These are phyloP conservation scores for Capsicum rhomboideum DNA, from an alignment of 257 asterid species.

Conservation along the genomic window DNA sequence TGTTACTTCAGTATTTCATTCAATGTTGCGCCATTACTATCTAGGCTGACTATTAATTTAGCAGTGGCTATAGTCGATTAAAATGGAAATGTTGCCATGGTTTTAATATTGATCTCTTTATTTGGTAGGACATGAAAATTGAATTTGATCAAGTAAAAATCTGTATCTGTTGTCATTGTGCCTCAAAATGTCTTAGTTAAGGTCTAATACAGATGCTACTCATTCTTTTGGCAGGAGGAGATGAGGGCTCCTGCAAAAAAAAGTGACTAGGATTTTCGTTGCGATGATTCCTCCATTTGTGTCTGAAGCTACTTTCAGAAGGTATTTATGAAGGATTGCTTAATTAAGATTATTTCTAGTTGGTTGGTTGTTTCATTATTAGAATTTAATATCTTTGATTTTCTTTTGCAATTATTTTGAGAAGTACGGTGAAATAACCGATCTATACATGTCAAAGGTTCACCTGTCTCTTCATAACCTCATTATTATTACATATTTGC, in stretches of 20 bases:
- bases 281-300: slow-evolving; percentile 84
- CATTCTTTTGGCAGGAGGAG: background rate
- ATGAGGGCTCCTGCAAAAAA: no score
- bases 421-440: no score
- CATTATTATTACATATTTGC: background rate
- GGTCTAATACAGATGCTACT: background rate
- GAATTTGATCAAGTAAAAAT: background rate
- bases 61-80: no score
- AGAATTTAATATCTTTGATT: no score
- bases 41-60: background rate
- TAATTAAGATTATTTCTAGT: no score
- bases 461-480: background rate
- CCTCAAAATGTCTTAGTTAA: background rate
- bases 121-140: background rate
- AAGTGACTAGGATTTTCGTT: slow-evolving; percentile 85
- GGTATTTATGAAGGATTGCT: slow-evolving; percentile 94
- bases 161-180: background rate
- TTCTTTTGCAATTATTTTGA: no score
- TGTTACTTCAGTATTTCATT: background rate
- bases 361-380: no score
- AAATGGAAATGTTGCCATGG: no score
- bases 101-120: no score
- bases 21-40: background rate
- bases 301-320: slow-evolving; percentile 74
- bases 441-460: no score